A percentile compares a stretch with the other conserved stretches of the same genome.
These are phyloP conservation scores for Lumnitzera littorea DNA, from an alignment of 345 rosid genomes.

Conservation along the genomic window DNA sequence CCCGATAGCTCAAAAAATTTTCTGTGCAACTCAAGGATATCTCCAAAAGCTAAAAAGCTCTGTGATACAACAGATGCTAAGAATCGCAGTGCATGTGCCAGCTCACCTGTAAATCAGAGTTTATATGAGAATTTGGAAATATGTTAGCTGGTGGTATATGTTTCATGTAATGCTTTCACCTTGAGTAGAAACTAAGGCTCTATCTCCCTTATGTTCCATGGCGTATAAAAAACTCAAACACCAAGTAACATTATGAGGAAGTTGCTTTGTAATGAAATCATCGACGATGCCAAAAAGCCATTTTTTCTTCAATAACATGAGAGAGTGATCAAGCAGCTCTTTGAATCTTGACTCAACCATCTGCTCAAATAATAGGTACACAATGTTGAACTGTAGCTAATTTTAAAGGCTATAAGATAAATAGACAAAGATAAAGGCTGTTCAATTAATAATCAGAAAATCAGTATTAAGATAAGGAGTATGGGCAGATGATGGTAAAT, in stretches of 20 bases:
- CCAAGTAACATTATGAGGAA: conserved; percentile 98
- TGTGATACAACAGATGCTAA: conserved; percentile 97
- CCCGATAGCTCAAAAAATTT: conserved; percentile 94
- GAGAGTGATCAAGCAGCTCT: conserved; percentile 80
- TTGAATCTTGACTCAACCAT: conserved; percentile 86
- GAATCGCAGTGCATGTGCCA: conserved; percentile 93
- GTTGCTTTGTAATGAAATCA: conserved; percentile 97
- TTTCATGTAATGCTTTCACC: conserved; percentile 31
- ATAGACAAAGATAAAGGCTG: too few relatives aligned
- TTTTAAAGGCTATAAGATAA: too few relatives aligned
- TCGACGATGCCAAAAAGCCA: conserved; percentile 88
- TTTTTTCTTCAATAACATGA: conserved; percentile 74
- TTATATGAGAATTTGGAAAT: background rate
- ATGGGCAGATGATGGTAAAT: too few relatives aligned
- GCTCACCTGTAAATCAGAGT: conserved; percentile 49
- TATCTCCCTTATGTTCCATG: conserved; percentile 87
- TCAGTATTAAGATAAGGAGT: too few relatives aligned
- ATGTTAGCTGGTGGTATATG: too few relatives aligned
- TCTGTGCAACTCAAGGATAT: conserved; percentile 86
- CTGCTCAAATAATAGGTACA: conserved; percentile 27
- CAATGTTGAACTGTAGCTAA: too few relatives aligned
- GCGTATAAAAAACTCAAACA: conserved; percentile 94
- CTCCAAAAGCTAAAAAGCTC: conserved; percentile 98
- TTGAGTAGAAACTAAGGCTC: conserved; percentile 75
- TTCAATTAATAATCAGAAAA: too few relatives aligned